These are phyloP conservation scores for Amanita fuliginea DNA, from an alignment of 768 basidiomycete species.

Conservation along the genomic window DNA sequence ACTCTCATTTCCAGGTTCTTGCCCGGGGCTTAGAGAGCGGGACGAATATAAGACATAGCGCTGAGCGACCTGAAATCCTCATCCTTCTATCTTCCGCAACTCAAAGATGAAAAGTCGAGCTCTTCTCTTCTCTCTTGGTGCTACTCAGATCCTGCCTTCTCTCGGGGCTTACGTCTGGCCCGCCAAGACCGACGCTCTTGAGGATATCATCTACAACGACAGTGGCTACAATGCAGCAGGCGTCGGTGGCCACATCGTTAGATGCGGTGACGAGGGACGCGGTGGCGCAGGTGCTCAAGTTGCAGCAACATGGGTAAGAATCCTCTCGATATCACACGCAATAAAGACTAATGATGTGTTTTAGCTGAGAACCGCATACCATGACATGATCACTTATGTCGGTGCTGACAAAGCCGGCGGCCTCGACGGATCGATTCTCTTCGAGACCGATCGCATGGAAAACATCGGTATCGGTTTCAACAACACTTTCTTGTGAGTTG, in stretches of 20 bases:
- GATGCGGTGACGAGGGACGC: conserved; percentile 3
- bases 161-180: conserved; percentile 1
- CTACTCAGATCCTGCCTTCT: neutral
- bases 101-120: conserved; percentile 1
- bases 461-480: conserved; percentile 9
- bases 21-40: neutral
- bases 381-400: conserved; percentile 18
- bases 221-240: conserved; percentile 1
- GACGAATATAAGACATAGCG: neutral
- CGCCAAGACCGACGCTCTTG: neutral
- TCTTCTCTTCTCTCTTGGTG: conserved; percentile 1
- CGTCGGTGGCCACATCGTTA: neutral
- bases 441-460: conserved; percentile 16
- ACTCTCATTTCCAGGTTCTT: neutral
- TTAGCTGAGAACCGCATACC: conserved; percentile 7
- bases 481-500: conserved; percentile 1
- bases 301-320: conserved; percentile 1
- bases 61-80: neutral
- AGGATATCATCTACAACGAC: conserved; percentile 4
- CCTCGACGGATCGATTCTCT: conserved; percentile 19
- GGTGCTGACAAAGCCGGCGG: conserved; percentile 15
- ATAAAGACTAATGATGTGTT: neutral
- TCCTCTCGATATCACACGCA: neutral
- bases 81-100: neutral
- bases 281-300: conserved; percentile 2